Evolutionary conservation across 2,329 filamentous ascomycete species (phyloP).

Genomic region (Phyllosticta capitalensis): DNA sequence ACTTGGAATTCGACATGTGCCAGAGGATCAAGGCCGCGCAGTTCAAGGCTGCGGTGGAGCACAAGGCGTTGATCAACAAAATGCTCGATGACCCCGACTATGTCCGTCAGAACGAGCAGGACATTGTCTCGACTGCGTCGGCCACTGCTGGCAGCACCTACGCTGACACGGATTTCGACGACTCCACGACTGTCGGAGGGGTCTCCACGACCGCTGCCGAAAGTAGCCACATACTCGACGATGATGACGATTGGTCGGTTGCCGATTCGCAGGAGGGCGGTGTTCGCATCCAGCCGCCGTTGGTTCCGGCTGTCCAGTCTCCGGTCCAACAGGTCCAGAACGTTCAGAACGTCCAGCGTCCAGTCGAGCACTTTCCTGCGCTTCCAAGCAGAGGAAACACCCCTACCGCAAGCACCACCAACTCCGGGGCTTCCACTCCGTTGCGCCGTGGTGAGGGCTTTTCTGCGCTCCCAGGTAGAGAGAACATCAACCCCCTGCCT

Average conservation of each 20-base stretch:
- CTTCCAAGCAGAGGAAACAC: background rate
- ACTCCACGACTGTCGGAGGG: background rate
- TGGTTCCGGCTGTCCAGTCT: background rate
- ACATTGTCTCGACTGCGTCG: slow-evolving; percentile 19
- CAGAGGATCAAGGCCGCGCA: slow-evolving; percentile 30
- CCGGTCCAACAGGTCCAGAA: background rate
- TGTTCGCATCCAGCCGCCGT: background rate
- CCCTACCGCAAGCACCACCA: background rate
- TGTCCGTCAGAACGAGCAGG: background rate
- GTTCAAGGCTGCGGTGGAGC: slow-evolving; percentile 40
- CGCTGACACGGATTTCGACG: background rate
- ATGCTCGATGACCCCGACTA: slow-evolving; percentile 19
- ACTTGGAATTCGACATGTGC: slow-evolving; percentile 47
- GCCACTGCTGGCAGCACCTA: slow-evolving; percentile 16
- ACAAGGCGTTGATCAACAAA: slow-evolving; percentile 39
- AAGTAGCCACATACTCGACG: background rate
- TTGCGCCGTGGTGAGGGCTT: too few species aligned
- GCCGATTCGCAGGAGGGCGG: background rate
- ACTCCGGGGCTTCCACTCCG: background rate
- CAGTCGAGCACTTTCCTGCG: background rate
- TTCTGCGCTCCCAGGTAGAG: background rate
- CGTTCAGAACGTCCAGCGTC: too few species aligned
- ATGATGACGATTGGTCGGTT: background rate
- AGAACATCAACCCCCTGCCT: background rate
- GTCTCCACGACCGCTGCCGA: background rate